A percentile compares a stretch with the other conserved stretches of the same genome.
Conservation (phyloP, 1,284 basidiomycete species). For the Puccinia horiana region DNA sequence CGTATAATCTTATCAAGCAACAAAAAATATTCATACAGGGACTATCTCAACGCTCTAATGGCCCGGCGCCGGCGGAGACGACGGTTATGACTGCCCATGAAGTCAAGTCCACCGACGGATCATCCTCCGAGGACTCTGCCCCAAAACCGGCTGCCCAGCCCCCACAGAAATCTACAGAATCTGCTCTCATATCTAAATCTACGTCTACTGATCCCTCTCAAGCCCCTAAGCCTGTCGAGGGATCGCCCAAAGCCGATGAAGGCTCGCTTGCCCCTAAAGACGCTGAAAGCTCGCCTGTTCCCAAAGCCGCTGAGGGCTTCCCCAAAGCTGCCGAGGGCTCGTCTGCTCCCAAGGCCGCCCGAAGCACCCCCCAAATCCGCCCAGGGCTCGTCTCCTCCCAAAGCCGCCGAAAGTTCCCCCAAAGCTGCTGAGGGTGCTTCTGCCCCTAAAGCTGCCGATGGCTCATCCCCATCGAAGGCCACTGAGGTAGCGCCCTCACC, state of each 20-base stretch:
- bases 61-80: not conserved
- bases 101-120: not conserved
- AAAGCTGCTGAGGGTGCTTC: not conserved
- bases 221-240: not conserved
- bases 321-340: not conserved
- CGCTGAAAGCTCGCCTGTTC: not conserved
- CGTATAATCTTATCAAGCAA: too few species aligned
- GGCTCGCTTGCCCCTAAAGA: not conserved
- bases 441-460: not conserved
- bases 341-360: not conserved
- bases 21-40: not conserved
- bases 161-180: not conserved
- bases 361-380: not conserved
- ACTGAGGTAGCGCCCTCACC: not conserved
- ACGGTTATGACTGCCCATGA: not conserved
- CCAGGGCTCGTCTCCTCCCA: not conserved
- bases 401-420: not conserved
- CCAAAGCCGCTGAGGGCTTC: not conserved
- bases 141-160: not conserved
- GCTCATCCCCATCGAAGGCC: not conserved
- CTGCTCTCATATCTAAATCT: not conserved
- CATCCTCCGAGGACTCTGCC: not conserved
- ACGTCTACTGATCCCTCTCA: not conserved
- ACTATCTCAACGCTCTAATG: slow-evolving; percentile 3
- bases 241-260: not conserved